These are phyloP conservation scores for Passalora sequoiae DNA, from an alignment of 2,329 filamentous ascomycete genomes.

Conservation along the genomic window DNA sequence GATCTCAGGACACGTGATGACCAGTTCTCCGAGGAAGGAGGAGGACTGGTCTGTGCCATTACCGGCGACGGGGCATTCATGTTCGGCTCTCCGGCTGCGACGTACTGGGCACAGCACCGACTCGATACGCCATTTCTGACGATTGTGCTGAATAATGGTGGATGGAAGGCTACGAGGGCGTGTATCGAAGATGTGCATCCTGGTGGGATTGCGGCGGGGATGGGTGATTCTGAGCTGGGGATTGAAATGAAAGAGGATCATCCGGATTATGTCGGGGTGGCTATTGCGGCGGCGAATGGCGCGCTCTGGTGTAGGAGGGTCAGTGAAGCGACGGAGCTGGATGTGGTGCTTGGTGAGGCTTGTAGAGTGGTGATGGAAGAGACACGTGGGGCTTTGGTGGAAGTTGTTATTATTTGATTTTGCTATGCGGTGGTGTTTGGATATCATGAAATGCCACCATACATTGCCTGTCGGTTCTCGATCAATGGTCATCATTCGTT, in stretches of 20 bases:
- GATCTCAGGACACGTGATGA: neutral
- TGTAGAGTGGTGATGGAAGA: constrained; percentile 6
- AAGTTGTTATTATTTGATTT: constrained; percentile 3
- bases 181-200: constrained; percentile 21
- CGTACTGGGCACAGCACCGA: constrained; percentile 12
- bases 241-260: constrained; percentile 15
- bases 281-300: constrained; percentile 9
- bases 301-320: constrained; percentile 12
- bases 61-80: constrained; percentile 15
- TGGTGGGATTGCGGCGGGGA: constrained; percentile 11
- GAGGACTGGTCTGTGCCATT: constrained; percentile 14
- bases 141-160: constrained; percentile 22
- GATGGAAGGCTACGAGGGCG: constrained; percentile 19
- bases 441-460: neutral
- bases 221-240: constrained; percentile 12
- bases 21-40: neutral
- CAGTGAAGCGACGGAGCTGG: constrained; percentile 4
- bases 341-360: constrained; percentile 5
- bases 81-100: constrained; percentile 12
- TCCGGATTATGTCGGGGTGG: constrained; percentile 19
- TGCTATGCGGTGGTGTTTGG: neutral
- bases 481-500: neutral
- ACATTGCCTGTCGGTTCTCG: neutral
- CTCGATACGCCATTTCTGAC: constrained; percentile 16
- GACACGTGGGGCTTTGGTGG: constrained; percentile 11